Evolutionary conservation across 2,329 filamentous ascomycete genomes (phyloP), one percentile per base, ranked within the genome.

Genomic region (Diplocarpon rosae): DNA sequence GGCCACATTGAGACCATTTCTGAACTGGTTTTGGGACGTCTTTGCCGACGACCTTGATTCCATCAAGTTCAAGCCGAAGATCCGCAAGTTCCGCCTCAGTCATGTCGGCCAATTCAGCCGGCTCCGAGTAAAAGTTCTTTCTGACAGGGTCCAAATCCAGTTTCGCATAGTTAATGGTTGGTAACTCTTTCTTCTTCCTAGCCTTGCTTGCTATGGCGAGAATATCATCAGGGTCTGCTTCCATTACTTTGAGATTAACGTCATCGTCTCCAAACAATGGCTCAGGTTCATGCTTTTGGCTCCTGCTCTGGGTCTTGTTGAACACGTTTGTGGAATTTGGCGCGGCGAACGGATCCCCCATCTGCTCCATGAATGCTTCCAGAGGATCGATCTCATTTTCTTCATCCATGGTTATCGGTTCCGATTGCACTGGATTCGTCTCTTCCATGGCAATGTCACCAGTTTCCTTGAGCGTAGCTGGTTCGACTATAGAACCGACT

Each of bases 181-280:
- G 88, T n/a, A 96, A 80, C 48, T 96, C 92, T 66, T 95, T 95
- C 72, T 95, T 95, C 69, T 95, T 95, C 59, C 73, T 73, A 70
- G 50, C 50, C 47, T 75, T 76, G 44, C 64, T 73, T 35, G 73
- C 71, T 61, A 77, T 72, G n/a, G 75, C 73, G 36, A 80, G 70
- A 56, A 77, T 72, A 54, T 81, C 77, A 55, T 81, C 78, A 2
- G 74, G 74, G 53, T 80, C 74, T 31, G 74, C 71, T 29, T 78
- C 78, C 28, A 83, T 70, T 28, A 78, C 73, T 29, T 77, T 77
- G 40, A 82, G 62, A 46, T 75, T 72, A 12, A 75, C 69, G 48
- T 94, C 88, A 50, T 94, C 83, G 49, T 95, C 89, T 48, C 83
- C 86, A 62, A 95, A 95, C 56, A 95, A 84, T 7, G 89, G 78